A percentile compares a stretch with the other conserved stretches of the same genome.
phyloP scores from a whole-genome alignment of 345 rosid genomes.

The Hypericum perforatum region DNA sequence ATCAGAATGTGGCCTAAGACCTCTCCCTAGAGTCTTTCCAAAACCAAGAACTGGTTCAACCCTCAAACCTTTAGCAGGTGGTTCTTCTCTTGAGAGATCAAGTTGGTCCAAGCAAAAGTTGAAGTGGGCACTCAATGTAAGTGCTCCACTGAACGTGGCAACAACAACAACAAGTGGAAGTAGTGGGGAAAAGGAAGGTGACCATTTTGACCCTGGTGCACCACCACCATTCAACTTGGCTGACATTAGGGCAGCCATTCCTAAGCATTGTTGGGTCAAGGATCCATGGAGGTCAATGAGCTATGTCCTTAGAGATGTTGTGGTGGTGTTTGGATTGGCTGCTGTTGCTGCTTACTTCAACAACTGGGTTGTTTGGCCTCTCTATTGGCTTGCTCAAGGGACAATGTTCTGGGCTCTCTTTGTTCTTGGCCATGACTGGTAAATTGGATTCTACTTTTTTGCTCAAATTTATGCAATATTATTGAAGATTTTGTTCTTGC shows the following conservation, averaged over 20 bases:
- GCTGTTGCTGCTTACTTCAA: conserved; percentile 1
- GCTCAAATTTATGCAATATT: background rate
- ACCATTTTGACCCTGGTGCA: conserved; percentile 32
- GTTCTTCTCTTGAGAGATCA: background rate
- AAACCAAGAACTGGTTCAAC: conserved; percentile 30
- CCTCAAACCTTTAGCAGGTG: conserved; percentile 1
- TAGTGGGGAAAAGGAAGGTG: conserved; percentile 1
- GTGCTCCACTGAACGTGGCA: conserved; percentile 10
- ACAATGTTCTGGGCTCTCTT: conserved; percentile 10
- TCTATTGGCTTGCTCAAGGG: conserved; percentile 4
- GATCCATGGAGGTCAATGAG: conserved; percentile 4
- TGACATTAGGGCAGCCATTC: conserved; percentile 7
- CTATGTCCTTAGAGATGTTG: conserved; percentile 2
- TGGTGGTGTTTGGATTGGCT: conserved; percentile 1
- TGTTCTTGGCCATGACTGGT: conserved; percentile 10
- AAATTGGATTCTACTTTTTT: background rate
- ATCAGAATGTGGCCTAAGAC: conserved; percentile 67
- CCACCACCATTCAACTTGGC: conserved; percentile 10
- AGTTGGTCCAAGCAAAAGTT: conserved; percentile 6
- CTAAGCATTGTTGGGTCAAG: conserved; percentile 9
- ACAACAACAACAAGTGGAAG: background rate
- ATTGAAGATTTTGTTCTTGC: no score
- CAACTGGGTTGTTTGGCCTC: conserved; percentile 5
- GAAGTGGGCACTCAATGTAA: conserved; percentile 13
- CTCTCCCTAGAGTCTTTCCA: conserved; percentile 42